Conservation (phyloP, 108 stramenopile species). For the Stephanodiscus triporus region DNA sequence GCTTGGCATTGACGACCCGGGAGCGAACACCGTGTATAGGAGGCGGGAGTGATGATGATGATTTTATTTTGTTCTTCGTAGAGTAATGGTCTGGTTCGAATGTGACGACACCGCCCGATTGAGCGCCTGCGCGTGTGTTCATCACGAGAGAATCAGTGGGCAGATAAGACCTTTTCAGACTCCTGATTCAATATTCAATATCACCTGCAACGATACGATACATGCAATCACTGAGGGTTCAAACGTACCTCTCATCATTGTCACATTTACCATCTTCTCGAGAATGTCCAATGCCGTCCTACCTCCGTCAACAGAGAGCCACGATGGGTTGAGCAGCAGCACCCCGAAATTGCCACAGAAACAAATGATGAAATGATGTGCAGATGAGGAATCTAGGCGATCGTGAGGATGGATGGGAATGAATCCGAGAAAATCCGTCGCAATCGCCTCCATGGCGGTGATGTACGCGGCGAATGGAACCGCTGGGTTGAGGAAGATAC, state of each 20-base stretch:
- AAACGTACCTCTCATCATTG: conserved; percentile 84
- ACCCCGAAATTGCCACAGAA: conserved; percentile 88
- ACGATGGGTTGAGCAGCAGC: conserved; percentile 67
- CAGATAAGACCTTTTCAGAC: neutral
- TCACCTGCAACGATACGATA: conserved; percentile 30
- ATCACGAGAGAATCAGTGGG: neutral
- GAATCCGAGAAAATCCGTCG: conserved; percentile 65
- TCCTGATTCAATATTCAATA: neutral
- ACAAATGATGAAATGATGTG: conserved; percentile 13
- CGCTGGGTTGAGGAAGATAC: neutral
- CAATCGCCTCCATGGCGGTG: conserved; percentile 67
- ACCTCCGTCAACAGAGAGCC: conserved; percentile 63
- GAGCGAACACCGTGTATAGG: conserved; percentile 57
- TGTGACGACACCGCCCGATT: conserved; percentile 79
- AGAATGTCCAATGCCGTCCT: conserved; percentile 66
- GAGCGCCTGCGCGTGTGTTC: conserved; percentile 51
- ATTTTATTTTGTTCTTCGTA: neutral
- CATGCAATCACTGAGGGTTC: too few species aligned
- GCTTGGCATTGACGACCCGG: conserved; percentile 83
- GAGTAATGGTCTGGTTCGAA: conserved; percentile 42
- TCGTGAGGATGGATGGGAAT: conserved; percentile 15
- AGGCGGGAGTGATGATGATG: conserved; percentile 22
- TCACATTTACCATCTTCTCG: conserved; percentile 79
- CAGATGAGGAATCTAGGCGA: conserved; percentile 1
- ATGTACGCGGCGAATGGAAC: conserved; percentile 54